Evolutionary conservation across 192 early-diverging fungal genomes (phyloP).

Genomic region (Backusella circina): DNA sequence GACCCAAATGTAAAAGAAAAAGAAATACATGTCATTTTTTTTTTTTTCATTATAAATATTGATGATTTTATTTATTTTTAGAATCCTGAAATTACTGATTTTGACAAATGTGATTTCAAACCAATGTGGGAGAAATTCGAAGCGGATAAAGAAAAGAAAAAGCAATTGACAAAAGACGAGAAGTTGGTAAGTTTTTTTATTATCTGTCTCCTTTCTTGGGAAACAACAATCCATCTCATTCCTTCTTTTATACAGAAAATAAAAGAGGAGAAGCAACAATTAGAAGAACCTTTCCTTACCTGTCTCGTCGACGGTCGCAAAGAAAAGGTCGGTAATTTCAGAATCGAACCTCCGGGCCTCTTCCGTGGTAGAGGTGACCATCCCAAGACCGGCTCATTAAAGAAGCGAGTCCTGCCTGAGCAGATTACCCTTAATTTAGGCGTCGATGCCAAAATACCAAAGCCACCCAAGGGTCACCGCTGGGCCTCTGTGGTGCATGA

Average conservation of each 20-base stretch:
- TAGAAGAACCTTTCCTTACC: slow-evolving; percentile 77
- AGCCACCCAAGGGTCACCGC: slow-evolving; percentile 81
- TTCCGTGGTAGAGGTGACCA: slow-evolving; percentile 98
- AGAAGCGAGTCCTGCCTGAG: slow-evolving; percentile 87
- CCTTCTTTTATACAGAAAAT: slow-evolving; percentile 20
- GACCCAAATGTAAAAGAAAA: slow-evolving; percentile 49
- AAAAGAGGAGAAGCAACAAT: slow-evolving; percentile 64
- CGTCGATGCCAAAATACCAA: slow-evolving; percentile 69
- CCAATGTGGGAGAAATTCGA: slow-evolving; percentile 80
- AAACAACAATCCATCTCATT: too few relatives aligned
- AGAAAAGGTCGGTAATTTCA: slow-evolving; percentile 96
- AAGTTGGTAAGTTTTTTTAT: slow-evolving; percentile 55
- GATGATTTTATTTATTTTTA: slow-evolving; percentile 27
- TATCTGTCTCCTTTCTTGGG: not conserved
- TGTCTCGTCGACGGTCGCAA: slow-evolving; percentile 84
- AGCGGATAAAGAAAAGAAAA: slow-evolving; percentile 72
- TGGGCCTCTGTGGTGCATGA: slow-evolving; percentile 90
- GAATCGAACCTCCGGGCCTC: slow-evolving; percentile 94
- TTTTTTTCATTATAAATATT: not conserved
- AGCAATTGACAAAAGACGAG: slow-evolving; percentile 85
- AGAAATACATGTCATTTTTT: not conserved
- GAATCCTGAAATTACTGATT: slow-evolving; percentile 68
- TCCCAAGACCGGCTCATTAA: slow-evolving; percentile 90
- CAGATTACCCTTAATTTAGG: slow-evolving; percentile 94
- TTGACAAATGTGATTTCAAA: slow-evolving; percentile 86